phyloP scores from a whole-genome alignment of 192 early-diverging fungal species.

The Funneliformis geosporum region DNA sequence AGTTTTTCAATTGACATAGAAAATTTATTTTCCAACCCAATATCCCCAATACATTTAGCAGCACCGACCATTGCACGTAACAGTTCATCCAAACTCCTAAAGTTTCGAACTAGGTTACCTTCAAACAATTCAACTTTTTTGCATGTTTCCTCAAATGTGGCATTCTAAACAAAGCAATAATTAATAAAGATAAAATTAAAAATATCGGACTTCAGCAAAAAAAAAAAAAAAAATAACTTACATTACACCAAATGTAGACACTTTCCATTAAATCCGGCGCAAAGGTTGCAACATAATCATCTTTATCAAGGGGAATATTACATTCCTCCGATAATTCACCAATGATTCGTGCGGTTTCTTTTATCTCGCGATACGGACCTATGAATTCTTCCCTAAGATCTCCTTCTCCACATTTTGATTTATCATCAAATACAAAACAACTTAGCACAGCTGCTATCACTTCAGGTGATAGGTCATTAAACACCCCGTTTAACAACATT shows the following conservation, averaged over 20 bases:
- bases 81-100: constrained; percentile 88
- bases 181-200: background rate
- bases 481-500: constrained; percentile 90
- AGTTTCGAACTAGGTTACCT: constrained; percentile 87
- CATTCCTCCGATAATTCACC: constrained; percentile 86
- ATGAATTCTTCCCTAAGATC: constrained; percentile 75
- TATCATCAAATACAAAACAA: constrained; percentile 90
- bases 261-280: constrained; percentile 92
- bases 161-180: constrained; percentile 56
- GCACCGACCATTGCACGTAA: constrained; percentile 88
- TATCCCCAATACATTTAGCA: constrained; percentile 92
- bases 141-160: constrained; percentile 92
- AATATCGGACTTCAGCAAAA: background rate
- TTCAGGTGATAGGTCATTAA: constrained; percentile 83
- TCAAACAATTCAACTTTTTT: constrained; percentile 95
- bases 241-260: constrained; percentile 82
- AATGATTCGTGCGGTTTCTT: constrained; percentile 83
- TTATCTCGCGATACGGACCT: constrained; percentile 73
- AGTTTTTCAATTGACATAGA: constrained; percentile 85
- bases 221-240: constrained; percentile 31
- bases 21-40: constrained; percentile 93
- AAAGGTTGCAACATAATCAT: constrained; percentile 86
- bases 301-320: constrained; percentile 84
- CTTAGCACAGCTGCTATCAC: constrained; percentile 82
- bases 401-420: constrained; percentile 54